Base-by-base conservation (phyloP, 176 grass and related monocot genomes). In the Puccinellia tenuiflora region DNA sequence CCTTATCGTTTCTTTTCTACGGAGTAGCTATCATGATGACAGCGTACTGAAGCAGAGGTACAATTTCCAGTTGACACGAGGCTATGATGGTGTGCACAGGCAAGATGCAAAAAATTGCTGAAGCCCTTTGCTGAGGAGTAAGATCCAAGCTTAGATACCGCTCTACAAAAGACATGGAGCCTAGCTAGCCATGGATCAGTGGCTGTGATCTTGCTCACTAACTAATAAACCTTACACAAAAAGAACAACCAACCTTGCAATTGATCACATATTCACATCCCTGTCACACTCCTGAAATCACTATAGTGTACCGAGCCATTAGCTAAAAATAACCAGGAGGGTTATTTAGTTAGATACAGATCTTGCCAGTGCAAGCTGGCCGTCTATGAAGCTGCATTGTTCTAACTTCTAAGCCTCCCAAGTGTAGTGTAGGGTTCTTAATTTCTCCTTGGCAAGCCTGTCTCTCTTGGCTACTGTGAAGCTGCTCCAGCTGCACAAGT, bases 121-220 rank as follows among this genome's bases (percentile, higher is more conserved):
- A 65, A 51, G 16, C 53, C 39, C 48, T 80, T 63, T 29, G 33
- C 1, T 56, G 47, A 86, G 26, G 55, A 81, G 56, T 66, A 79
- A 65, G 46, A 40, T 72, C 68, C 77, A 81, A 86, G 68, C 30
- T 14, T 61, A 14, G 25, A 28, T 28, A 14, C 57, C 28, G 24
- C 57, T 29, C 15, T 15, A 6, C 0, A 16, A 61, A 30, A 17
- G 17, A 16, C 46, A 48, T 33, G 29, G 15, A 17, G 29, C 28
- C 38, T 81, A 54, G 34, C 12, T 75, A 47, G 46, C 46, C 60
- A 29, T 24, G 10, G 55, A 59, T 59, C 3, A 59, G 15, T 35
- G 62, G 57, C 18, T 38, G 40, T 43, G 20, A 81, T 81, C 17
- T 75, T 81, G 68, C 56, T 86, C 46, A 25, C 17, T 75, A 13